Evolutionary conservation across 164 flowering plant species (phyloP), one percentile per base, ranked within the genome.

Genomic region (Malania oleifera): DNA sequence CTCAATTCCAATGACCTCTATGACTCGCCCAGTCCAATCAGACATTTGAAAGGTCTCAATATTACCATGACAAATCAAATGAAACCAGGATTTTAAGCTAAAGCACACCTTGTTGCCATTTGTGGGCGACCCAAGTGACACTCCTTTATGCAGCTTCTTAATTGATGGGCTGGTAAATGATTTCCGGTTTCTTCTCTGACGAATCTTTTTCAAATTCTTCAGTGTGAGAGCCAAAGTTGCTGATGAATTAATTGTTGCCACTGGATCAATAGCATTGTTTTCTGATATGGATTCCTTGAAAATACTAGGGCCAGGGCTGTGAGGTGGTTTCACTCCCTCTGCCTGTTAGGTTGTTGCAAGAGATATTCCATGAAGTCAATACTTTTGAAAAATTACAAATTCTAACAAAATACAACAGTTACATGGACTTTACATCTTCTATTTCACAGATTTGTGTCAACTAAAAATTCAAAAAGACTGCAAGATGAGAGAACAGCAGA

Each of bases 61-160:
- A n/a, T n/a, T n/a, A n/a, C n/a, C n/a, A n/a, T n/a, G n/a, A n/a
- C n/a, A n/a, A n/a, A n/a, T n/a, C n/a, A n/a, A n/a, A n/a, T n/a
- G n/a, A n/a, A n/a, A n/a, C n/a, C n/a, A 2, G 15, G 62, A 13
- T 11, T 27, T 14, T 37, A 29, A 41, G 18, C 23, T 17, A 57
- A 51, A 53, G 15, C 22, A 24, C 66, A 80, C 81, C 81, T 67
- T 66, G 37, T 63, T 67, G 48, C 57, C 48, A 17, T 56, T 52
- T 26, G 53, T 17, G 35, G 67, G 52, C 22, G 63, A 62, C 44
- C 3, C 41, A 59, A 35, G 50, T 25, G 59, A 48, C 41, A 60
- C 67, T 65, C 49, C 64, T 52, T 50, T 73, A 10, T 25, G 56
- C 26, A 58, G 66, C 59, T 44, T 68, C 67, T 48, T 73, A 72